Conservation (phyloP, 257 asterid species). For the Craterostigma plantagineum region DNA sequence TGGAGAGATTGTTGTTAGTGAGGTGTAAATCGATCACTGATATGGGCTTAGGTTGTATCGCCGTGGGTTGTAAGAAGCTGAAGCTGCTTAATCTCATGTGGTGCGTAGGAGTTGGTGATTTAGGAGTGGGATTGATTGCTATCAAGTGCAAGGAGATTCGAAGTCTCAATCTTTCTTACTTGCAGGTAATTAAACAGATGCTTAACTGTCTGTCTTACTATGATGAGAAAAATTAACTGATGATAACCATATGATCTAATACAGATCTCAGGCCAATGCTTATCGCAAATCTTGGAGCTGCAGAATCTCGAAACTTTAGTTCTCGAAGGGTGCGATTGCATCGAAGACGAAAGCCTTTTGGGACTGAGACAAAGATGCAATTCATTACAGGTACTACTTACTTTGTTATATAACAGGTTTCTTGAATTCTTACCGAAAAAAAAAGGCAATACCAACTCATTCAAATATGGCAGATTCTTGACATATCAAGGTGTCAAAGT, state of each 20-base stretch:
- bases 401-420: no score
- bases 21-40: slow-evolving; percentile 70
- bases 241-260: no score
- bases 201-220: not conserved
- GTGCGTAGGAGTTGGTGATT: slow-evolving; percentile 83
- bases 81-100: slow-evolving; percentile 65
- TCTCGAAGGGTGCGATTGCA: slow-evolving; percentile 18
- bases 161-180: slow-evolving; percentile 60
- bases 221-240: not conserved
- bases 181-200: slow-evolving; percentile 37
- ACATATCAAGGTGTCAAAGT: no score
- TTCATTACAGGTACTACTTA: slow-evolving; percentile 13
- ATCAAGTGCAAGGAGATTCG: slow-evolving; percentile 70
- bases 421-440: not conserved
- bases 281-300: slow-evolving; percentile 15
- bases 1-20: slow-evolving; percentile 57
- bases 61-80: slow-evolving; percentile 74
- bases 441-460: not conserved
- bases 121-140: slow-evolving; percentile 81
- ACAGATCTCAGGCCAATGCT: slow-evolving; percentile 21
- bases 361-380: slow-evolving; percentile 14
- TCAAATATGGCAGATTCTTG: not conserved
- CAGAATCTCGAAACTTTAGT: slow-evolving; percentile 19
- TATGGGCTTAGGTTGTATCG: slow-evolving; percentile 85
- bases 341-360: slow-evolving; percentile 18